phyloP scores from a whole-genome alignment of 164 flowering plant species.

The Euptelea pleiosperma region DNA sequence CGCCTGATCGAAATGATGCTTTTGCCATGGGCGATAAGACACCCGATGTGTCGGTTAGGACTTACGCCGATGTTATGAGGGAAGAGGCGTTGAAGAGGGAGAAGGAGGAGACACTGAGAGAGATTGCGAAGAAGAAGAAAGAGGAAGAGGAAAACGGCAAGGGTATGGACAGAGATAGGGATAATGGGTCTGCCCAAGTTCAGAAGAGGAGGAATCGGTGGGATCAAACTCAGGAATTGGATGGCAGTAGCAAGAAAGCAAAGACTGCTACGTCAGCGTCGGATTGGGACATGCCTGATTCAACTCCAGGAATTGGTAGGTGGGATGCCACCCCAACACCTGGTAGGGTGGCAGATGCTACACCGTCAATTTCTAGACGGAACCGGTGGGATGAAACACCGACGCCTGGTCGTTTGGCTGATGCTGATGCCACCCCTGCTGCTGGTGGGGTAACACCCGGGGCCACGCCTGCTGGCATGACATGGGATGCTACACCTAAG shows the following conservation, averaged over 20 bases:
- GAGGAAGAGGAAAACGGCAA: constrained; percentile 60
- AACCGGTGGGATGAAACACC: constrained; percentile 99
- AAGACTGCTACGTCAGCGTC: constrained; percentile 41
- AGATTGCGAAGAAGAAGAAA: constrained; percentile 79
- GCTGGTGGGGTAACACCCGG: constrained; percentile 91
- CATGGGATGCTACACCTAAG: constrained; percentile 99
- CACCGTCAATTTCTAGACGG: constrained; percentile 60
- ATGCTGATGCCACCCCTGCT: constrained; percentile 86
- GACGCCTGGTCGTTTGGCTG: constrained; percentile 86
- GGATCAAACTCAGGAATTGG: constrained; percentile 73
- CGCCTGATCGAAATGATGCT: constrained; percentile 88
- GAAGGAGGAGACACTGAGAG: constrained; percentile 64
- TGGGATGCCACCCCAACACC: constrained; percentile 99
- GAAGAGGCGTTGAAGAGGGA: constrained; percentile 75
- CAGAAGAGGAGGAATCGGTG: constrained; percentile 89
- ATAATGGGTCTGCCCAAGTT: constrained; percentile 20
- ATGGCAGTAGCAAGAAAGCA: constrained; percentile 55
- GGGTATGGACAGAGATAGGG: constrained; percentile 32
- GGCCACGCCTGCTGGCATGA: constrained; percentile 93
- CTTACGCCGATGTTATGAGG: constrained; percentile 86
- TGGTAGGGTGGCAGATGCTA: constrained; percentile 80
- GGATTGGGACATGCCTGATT: constrained; percentile 95
- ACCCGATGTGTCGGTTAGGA: constrained; percentile 71
- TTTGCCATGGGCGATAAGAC: constrained; percentile 88
- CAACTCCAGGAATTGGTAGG: constrained; percentile 82